Percentiles rank a stretch among this genome's conserved stretches.
phyloP scores from a whole-genome alignment of 768 basidiomycete genomes.

The Solioccasus polychromus region DNA sequence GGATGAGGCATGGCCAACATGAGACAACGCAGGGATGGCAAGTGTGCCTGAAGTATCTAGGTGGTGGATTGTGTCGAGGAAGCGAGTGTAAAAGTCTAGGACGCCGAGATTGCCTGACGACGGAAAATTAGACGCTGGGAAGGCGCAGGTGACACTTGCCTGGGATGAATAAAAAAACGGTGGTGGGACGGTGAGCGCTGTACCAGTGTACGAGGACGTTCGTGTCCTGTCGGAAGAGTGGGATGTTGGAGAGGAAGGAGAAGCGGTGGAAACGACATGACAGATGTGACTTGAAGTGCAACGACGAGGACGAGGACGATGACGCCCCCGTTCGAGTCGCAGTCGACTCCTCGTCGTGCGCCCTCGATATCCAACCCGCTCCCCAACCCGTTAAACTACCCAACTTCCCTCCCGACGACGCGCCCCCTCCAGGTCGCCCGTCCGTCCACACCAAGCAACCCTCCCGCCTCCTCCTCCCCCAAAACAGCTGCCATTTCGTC shows the following conservation, averaged over 20 bases:
- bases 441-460: constrained; percentile 51
- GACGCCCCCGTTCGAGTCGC: constrained; percentile 37
- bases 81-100: constrained; percentile 63
- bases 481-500: constrained; percentile 40
- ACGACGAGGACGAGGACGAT: constrained; percentile 33
- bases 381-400: constrained; percentile 30
- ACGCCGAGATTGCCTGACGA: constrained; percentile 54
- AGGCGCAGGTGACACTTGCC: constrained; percentile 28
- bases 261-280: constrained; percentile 11
- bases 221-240: constrained; percentile 4
- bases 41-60: constrained; percentile 34
- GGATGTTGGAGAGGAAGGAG: constrained; percentile 7
- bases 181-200: constrained; percentile 40
- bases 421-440: constrained; percentile 61
- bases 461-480: constrained; percentile 35
- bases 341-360: constrained; percentile 39
- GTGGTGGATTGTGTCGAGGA: constrained; percentile 51
- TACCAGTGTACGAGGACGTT: constrained; percentile 51
- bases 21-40: constrained; percentile 58
- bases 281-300: constrained; percentile 2
- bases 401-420: constrained; percentile 38
- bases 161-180: constrained; percentile 49
- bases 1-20: constrained; percentile 58
- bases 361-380: constrained; percentile 43
- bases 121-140: background rate